Evolutionary conservation across 2,329 filamentous ascomycete species (phyloP), one percentile per base, ranked within the genome.

Genomic region (Aspergillus ochraceoroseus): DNA sequence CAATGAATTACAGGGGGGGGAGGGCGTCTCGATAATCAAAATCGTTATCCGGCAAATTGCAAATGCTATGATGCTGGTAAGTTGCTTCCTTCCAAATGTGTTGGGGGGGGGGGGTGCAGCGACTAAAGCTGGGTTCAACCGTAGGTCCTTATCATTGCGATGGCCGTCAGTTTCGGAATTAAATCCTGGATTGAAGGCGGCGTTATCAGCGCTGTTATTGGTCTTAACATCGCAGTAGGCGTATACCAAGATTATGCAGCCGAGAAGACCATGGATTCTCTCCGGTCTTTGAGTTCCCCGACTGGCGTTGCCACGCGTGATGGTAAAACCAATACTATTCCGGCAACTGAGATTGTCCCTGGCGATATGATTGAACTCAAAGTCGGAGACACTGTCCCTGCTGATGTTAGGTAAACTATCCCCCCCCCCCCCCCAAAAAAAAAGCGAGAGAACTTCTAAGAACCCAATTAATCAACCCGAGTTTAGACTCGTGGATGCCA

Each of bases 71-170:
- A 83, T 77, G 49, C 60, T 85, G 61, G 81, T 81, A 59, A 56
- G 59, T 60, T 15, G 7, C n/a, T n/a, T n/a, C n/a, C n/a, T n/a
- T n/a, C n/a, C n/a, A n/a, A n/a, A n/a, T n/a, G n/a, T n/a, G n/a
- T n/a, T n/a, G n/a, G n/a, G n/a, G n/a, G n/a, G n/a, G n/a, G n/a
- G n/a, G n/a, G n/a, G n/a, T n/a, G n/a, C n/a, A 22, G 9, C 20
- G 20, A 9, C 20, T 22, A 22, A 22, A 22, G 9, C 9, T 22
- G 20, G 9, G 5, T 5, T 22, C 5, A 5, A 9, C 20, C 75
- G 39, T 52, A 86, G 82, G 82, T 86, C 43, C 80, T 89, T 51
- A 75, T 87, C 54, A 80, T 86, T 57, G 84, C 85, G 52, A 86
- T 85, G 79, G 80, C 79, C 42, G 71, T 76, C 35, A 73, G 72